Evolutionary conservation across 768 basidiomycete genomes (phyloP), one percentile per base, ranked within the genome.

Genomic region (Mycena vitilis): DNA sequence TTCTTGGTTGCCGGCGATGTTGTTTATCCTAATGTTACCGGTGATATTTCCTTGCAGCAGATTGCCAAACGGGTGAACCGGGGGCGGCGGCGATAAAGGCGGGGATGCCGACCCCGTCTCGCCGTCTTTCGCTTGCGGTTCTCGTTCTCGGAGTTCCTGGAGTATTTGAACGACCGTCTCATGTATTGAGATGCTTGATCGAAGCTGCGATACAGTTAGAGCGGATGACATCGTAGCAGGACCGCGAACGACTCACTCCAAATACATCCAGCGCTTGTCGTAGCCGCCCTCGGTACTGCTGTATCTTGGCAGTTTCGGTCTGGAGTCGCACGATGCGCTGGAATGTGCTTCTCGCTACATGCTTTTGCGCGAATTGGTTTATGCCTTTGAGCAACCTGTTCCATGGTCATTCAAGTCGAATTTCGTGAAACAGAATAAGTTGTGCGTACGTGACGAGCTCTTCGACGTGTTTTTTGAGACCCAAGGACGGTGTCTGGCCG

Each of bases 201-300:
- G 74, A 51, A 75, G 63, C 74, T 75, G 47, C 11, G 44, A 38
- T 9, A 30, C 20, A 55, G 34, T 53, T 36, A 48, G 20, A 37
- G n/a, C 9, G 20, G 13, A 38, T 16, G 16, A 23, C 11, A 20
- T 25, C 18, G 34, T 18, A 7, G 45, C 1, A 44, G 20, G 36
- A 4, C 20, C 5, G 40, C 4, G 25, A 49, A 44, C 53, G 34
- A 71, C 74, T 40, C 48, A 74, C 77, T 18, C 75, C 73, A 40
- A 78, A 78, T 25, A 75, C 66, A 55, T 75, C 76, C 53, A 78
- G 48, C 23, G 76, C 73, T 47, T 75, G 70, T 36, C 70, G 70
- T 20, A 78, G 40, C 38, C 44, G 49, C 40, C 38, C 66, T 10
- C 76, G 70, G 56, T 74, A 75, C 44, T 66, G 68, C 44, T 63